Percentiles rank a stretch among this genome's conserved stretches.
Conservation (phyloP, 768 basidiomycete species). For the Pholiota molesta region DNA sequence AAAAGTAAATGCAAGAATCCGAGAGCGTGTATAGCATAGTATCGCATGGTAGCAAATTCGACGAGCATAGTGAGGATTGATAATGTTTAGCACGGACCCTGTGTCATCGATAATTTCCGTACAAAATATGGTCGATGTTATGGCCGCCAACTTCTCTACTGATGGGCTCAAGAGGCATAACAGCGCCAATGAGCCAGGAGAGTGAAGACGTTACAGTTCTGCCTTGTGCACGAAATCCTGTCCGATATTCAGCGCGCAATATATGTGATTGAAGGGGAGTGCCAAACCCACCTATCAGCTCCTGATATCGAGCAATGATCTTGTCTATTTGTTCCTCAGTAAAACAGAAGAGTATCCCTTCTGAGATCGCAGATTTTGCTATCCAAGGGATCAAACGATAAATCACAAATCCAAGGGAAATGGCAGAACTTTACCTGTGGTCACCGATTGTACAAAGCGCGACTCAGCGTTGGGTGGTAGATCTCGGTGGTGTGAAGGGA, state of each 20-base stretch:
- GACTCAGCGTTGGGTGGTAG: slow-evolving; percentile 39
- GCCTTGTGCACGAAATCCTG: slow-evolving; percentile 34
- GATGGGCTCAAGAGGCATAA: slow-evolving; percentile 45
- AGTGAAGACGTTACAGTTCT: slow-evolving; percentile 33
- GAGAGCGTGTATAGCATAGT: background rate
- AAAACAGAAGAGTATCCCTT: slow-evolving; percentile 38
- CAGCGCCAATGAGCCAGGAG: slow-evolving; percentile 45
- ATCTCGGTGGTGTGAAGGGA: slow-evolving; percentile 41
- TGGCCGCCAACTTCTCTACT: slow-evolving; percentile 30
- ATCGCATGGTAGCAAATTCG: background rate
- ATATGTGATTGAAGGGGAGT: background rate
- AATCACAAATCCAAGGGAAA: background rate
- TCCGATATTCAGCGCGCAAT: background rate
- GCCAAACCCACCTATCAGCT: slow-evolving; percentile 35
- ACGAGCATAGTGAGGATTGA: background rate
- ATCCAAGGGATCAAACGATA: slow-evolving; percentile 3
- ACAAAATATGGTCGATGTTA: slow-evolving; percentile 28
- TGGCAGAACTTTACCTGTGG: slow-evolving; percentile 28
- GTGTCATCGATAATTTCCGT: background rate
- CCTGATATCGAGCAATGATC: slow-evolving; percentile 38
- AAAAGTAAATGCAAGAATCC: background rate
- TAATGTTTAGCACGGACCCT: background rate
- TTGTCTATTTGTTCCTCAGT: slow-evolving; percentile 39
- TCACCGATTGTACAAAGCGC: slow-evolving; percentile 35
- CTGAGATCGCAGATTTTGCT: slow-evolving; percentile 33